Evolutionary conservation across 331 rosid species (phyloP), one percentile per base, ranked within the genome.

Genomic region (Pyrus hybrid): DNA sequence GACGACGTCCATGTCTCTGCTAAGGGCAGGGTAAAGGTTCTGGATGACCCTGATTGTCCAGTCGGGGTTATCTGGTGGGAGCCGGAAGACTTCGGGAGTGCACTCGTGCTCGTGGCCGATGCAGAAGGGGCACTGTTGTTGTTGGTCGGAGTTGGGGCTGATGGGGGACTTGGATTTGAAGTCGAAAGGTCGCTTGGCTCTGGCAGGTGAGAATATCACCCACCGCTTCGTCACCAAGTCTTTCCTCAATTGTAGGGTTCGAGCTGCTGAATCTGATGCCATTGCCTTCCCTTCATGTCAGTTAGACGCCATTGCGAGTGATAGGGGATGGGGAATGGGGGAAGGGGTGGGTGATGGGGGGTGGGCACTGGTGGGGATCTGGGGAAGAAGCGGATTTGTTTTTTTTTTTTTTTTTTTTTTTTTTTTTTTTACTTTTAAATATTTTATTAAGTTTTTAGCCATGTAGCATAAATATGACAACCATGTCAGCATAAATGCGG

Each of bases 181-280:
- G 57, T 93, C 98, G 21, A 90, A 85, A 23, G 96, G 98, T 8
- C 95, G 76, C 67, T 93, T 89, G 28, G 95, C 85, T 71, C 95
- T 83, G 22, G 95, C 95, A 0, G 95, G 95, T 35, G 98, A 93
- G 91, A 93, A 90, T 23, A 93, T 82, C 29, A 89, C 91, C 96
- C 98, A 93, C 1, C 91, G 93, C 71, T 87, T 86, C 28, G 86
- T 86, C 12, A 88, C 85, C 0, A 77, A n/a, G 85, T 93, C 98
- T 73, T 86, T 89, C 14, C 97, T 80, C 20, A 91, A 73, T 69
- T 93, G 82, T 17, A 91, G 88, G 43, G 37, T 78, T 58, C 76
- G 67, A 57, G 67, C 75, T 7, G 23, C 67, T 25, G 35, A 51
- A 18, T 29, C 62, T 14, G 67, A 37, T 13, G 69, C 75, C 78